Conservation (phyloP, 1,284 basidiomycete genomes). For the Peniophora sp. region DNA sequence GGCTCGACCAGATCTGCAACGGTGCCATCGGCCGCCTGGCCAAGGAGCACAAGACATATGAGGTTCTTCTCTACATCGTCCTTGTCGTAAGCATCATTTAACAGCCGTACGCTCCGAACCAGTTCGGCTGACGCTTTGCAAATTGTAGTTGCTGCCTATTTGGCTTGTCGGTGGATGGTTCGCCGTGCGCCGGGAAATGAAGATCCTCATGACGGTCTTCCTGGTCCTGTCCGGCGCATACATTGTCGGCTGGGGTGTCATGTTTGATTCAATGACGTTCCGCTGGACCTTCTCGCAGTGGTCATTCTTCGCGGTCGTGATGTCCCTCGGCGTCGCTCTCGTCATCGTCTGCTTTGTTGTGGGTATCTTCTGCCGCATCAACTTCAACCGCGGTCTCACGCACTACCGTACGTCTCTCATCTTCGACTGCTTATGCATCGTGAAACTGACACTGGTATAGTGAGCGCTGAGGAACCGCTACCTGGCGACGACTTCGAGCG, state of each 20-base stretch:
- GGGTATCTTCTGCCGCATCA: constrained; percentile 58
- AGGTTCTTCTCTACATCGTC: constrained; percentile 46
- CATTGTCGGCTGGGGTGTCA: constrained; percentile 57
- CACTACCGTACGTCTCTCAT: constrained; percentile 45
- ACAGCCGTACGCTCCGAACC: no score
- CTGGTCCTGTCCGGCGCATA: constrained; percentile 51
- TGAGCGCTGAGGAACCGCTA: constrained; percentile 46
- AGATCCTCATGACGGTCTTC: constrained; percentile 53
- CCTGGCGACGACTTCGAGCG: constrained; percentile 41
- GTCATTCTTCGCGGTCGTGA: constrained; percentile 65
- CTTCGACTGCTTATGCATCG: constrained; percentile 1
- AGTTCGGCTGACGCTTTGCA: no score
- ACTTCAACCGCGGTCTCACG: constrained; percentile 67
- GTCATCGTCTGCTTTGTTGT: constrained; percentile 47
- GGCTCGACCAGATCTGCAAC: constrained; percentile 70
- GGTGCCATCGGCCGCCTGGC: constrained; percentile 51
- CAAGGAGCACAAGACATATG: constrained; percentile 38
- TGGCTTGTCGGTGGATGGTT: constrained; percentile 74
- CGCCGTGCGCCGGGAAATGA: constrained; percentile 59
- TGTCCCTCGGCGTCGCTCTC: constrained; percentile 48
- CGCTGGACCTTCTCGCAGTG: constrained; percentile 69
- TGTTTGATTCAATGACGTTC: constrained; percentile 67
- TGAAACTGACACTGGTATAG: constrained; percentile 24
- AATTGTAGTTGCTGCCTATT: constrained; percentile 49
- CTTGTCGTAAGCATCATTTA: constrained; percentile 51